Base-by-base conservation (phyloP, 805 yeast genomes). In the Kazachstania viticola region DNA sequence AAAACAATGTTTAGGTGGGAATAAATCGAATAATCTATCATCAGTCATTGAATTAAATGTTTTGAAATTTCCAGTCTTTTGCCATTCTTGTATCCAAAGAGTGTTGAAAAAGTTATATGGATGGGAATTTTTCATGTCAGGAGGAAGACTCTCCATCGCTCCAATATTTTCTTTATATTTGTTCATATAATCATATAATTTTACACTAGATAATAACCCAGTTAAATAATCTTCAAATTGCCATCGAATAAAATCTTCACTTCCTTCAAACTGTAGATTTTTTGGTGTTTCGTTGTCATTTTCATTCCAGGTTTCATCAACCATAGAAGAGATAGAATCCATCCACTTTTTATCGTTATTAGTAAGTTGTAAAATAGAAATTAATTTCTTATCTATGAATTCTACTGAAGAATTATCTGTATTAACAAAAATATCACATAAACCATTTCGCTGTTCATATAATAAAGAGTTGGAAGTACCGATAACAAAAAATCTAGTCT, bases 391-490 rank as follows among this genome's bases (percentile, higher is more conserved):
- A 9, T 59, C 59, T 3, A 73, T 28, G 21, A 76, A 57, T 31
- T 73, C 78, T 8, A 71, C 56, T 2, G 64, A 44, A 13, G 49
- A 36, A 2, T 55, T 53, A 40, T 82, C 94, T 28, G 82, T 61
- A 46, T 83, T 73, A 1, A 88, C 73, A 27, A 85, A 54, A 5
- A 87, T 45, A 48, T 88, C 95, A 26, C 83, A 74, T 33, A 71
- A 55, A 31, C 65, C 69, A 1, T 60, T 48, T 35, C 73, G 73
- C 39, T 76, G 83, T 45, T 76, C 78, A 28, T 80, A 58, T 26
- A 91, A 62, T 25, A 91, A 61, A 25, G 87, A 75, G 57, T 91
- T 91, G 4, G 96, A 85, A 26, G 93, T 77, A 1, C 98, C 98
- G 30, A 83, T 69, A 49, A 82, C 60, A 42, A 73, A 91, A 49